Percentiles rank a stretch among this genome's conserved stretches.
phyloP scores from a whole-genome alignment of 2,329 filamentous ascomycete genomes.

The Xylariaceae sp. region DNA sequence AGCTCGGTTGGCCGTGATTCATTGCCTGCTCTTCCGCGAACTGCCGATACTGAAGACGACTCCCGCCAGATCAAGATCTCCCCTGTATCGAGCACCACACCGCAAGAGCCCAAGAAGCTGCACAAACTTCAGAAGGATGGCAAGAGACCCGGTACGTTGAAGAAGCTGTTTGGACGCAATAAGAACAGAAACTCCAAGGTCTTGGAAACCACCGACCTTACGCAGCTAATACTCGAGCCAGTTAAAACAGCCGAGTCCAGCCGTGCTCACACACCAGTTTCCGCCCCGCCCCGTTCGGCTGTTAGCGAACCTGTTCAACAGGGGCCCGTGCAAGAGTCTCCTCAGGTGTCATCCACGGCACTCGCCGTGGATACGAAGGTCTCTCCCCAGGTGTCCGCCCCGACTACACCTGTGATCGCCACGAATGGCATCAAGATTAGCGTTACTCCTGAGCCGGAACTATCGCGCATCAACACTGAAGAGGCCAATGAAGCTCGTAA shows the following conservation, averaged over 20 bases:
- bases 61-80: conserved; percentile 37
- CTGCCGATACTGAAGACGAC: conserved; percentile 31
- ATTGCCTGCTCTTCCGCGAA: conserved; percentile 37
- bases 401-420: conserved; percentile 29
- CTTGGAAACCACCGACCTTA: conserved; percentile 49
- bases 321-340: background rate
- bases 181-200: conserved; percentile 56
- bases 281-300: conserved; percentile 23
- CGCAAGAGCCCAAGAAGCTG: conserved; percentile 43
- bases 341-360: conserved; percentile 17
- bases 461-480: conserved; percentile 56
- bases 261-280: conserved; percentile 27
- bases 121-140: conserved; percentile 53
- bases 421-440: conserved; percentile 43
- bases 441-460: conserved; percentile 41
- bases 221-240: conserved; percentile 41
- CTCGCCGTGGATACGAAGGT: conserved; percentile 25
- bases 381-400: conserved; percentile 27
- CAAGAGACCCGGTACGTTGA: conserved; percentile 43
- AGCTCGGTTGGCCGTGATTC: conserved; percentile 34
- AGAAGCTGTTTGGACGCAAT: conserved; percentile 59
- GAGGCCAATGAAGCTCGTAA: conserved; percentile 55
- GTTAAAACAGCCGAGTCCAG: conserved; percentile 26
- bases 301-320: background rate
- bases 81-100: conserved; percentile 36